A percentile compares a stretch with the other conserved stretches of the same genome.
Conservation (phyloP, 352 stramenopile species). For the Pythium pyrilobum region DNA sequence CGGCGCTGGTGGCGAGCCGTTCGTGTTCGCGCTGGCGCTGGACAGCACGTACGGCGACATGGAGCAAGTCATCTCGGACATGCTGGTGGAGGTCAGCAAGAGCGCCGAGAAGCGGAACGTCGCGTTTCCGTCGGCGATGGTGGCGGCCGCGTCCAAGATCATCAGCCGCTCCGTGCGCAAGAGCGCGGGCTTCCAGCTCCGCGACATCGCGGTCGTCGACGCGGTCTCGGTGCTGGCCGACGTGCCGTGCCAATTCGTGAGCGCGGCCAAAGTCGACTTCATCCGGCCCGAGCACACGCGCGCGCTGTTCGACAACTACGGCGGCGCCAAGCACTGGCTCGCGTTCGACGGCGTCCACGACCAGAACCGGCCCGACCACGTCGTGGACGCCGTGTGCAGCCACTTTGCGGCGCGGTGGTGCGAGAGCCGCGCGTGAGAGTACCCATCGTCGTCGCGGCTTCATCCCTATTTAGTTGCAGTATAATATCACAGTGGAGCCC, state of each 20-base stretch:
- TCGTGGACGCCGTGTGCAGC: conserved; percentile 30
- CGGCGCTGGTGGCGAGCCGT: conserved; percentile 6
- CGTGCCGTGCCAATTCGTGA: conserved; percentile 62
- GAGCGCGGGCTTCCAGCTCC: conserved; percentile 46
- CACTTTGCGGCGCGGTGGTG: conserved; percentile 13
- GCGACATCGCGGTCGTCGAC: conserved; percentile 48
- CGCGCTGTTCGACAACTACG: conserved; percentile 48
- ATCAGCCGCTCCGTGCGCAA: conserved; percentile 64
- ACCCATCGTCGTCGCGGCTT: neutral
- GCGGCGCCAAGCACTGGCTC: conserved; percentile 50
- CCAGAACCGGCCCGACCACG: conserved; percentile 44
- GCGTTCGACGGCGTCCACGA: conserved; percentile 55
- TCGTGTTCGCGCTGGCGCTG: conserved; percentile 53
- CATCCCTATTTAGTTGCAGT: conserved; percentile 7
- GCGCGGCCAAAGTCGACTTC: conserved; percentile 67
- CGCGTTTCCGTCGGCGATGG: conserved; percentile 57
- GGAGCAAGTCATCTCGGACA: conserved; percentile 71
- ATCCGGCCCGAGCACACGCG: conserved; percentile 55
- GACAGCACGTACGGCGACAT: conserved; percentile 74
- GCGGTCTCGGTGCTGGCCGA: conserved; percentile 27
- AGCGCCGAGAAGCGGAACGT: conserved; percentile 66
- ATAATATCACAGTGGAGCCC: too few species aligned
- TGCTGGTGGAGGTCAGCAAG: conserved; percentile 60
- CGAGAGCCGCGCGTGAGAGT: neutral
- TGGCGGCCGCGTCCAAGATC: conserved; percentile 62